phyloP scores from a whole-genome alignment of 148 eudicot genomes.

The Vaccinium myrtillus region DNA sequence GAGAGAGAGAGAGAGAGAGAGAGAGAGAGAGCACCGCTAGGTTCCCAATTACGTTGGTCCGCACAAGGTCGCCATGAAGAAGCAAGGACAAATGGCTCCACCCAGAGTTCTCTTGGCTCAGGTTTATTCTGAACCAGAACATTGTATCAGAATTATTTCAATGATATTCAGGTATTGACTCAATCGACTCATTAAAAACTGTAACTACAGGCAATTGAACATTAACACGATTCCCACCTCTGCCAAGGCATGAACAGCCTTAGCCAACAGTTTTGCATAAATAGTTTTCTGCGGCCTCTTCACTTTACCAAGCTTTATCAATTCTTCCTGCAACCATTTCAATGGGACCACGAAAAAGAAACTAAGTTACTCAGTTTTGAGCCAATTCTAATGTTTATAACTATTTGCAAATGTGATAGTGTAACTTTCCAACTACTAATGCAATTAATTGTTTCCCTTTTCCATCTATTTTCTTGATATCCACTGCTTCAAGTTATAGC shows the following conservation, averaged over 20 bases:
- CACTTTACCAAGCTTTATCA: slow-evolving; percentile 55
- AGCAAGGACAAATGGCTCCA: slow-evolving; percentile 72
- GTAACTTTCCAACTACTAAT: not conserved
- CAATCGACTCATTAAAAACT: not conserved
- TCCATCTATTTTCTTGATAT: not conserved
- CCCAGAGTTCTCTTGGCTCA: slow-evolving; percentile 93
- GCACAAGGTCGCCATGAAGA: slow-evolving; percentile 94
- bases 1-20: slow-evolving; percentile 7
- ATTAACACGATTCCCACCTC: slow-evolving; percentile 48
- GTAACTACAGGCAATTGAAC: not conserved
- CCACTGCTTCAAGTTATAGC: not conserved
- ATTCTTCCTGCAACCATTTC: slow-evolving; percentile 62
- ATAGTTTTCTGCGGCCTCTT: slow-evolving; percentile 82
- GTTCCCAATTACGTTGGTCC: slow-evolving; percentile 75
- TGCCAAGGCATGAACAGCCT: slow-evolving; percentile 96
- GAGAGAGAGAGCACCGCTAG: slow-evolving; percentile 67
- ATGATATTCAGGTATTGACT: not conserved
- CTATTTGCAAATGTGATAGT: not conserved
- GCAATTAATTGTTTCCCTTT: not conserved
- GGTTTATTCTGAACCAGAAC: slow-evolving; percentile 70
- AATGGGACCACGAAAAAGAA: slow-evolving; percentile 12
- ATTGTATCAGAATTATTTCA: slow-evolving; percentile 7
- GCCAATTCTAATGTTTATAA: not conserved
- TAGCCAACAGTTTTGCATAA: slow-evolving; percentile 78
- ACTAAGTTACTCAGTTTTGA: not conserved